Conservation (phyloP, 2,329 filamentous ascomycete species). For the Thielaviopsis musarum region DNA sequence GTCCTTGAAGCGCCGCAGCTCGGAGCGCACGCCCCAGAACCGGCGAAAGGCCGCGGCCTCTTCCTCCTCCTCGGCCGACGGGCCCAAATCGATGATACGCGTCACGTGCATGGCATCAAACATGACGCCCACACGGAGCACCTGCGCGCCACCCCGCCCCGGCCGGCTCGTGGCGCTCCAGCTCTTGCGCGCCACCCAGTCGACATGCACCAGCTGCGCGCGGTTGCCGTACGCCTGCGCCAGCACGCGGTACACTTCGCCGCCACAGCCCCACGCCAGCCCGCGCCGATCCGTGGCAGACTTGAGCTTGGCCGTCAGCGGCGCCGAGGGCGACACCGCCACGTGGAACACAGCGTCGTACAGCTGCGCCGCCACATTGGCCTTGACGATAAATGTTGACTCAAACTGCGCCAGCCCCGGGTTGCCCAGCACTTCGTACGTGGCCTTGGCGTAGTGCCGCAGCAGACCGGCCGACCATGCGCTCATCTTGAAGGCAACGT, state of each 20-base stretch:
- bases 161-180: conserved; percentile 18
- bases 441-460: conserved; percentile 56
- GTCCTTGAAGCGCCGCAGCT: conserved; percentile 86
- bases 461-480: conserved; percentile 64
- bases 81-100: conserved; percentile 74
- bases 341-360: conserved; percentile 33
- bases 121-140: conserved; percentile 40
- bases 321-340: conserved; percentile 17
- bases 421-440: conserved; percentile 59
- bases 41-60: conserved; percentile 66
- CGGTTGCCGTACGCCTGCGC: conserved; percentile 60
- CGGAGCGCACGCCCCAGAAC: conserved; percentile 91
- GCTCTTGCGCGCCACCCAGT: conserved; percentile 20
- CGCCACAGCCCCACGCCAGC: conserved; percentile 27
- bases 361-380: conserved; percentile 34
- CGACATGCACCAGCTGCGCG: conserved; percentile 48
- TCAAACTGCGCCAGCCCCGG: conserved; percentile 65
- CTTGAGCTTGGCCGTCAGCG: conserved; percentile 16
- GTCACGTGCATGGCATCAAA: conserved; percentile 57
- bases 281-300: conserved; percentile 21
- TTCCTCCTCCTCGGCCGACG: conserved; percentile 68
- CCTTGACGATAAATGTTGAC: conserved; percentile 58
- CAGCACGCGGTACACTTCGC: conserved; percentile 47
- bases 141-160: not conserved
- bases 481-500: conserved; percentile 82